A percentile compares a stretch with the other conserved stretches of the same genome.
phyloP scores from a whole-genome alignment of 78 protist species.

The Dictyostelium capitatum region DNA sequence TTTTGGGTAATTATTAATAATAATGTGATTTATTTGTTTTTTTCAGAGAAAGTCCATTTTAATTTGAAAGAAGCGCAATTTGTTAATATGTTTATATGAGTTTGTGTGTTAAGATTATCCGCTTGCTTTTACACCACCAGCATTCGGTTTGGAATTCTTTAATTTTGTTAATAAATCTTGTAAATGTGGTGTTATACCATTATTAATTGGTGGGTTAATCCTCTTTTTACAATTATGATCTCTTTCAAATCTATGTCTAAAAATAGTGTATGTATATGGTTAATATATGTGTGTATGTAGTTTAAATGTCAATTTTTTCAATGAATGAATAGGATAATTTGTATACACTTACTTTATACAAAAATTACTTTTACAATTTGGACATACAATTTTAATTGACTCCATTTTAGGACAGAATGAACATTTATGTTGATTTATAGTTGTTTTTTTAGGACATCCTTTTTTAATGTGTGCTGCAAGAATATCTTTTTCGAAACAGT shows the following conservation, averaged over 20 bases:
- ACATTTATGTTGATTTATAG: slow-evolving; percentile 15
- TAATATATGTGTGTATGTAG: no score
- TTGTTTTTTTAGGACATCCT: slow-evolving; percentile 19
- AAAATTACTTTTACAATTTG: slow-evolving; percentile 24
- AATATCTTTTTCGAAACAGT: not conserved
- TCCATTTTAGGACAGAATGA: slow-evolving; percentile 1
- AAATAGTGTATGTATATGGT: not conserved
- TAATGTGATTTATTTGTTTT: no score
- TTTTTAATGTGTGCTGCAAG: not conserved
- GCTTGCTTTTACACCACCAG: no score
- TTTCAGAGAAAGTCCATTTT: no score
- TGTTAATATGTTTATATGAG: no score
- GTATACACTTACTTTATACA: slow-evolving; percentile 18
- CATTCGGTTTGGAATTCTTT: slow-evolving; percentile 7
- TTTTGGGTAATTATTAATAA: no score
- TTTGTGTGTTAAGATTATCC: no score
- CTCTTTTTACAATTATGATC: slow-evolving; percentile 23
- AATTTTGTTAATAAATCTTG: not conserved
- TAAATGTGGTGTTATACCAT: slow-evolving; percentile 3
- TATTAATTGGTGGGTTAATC: not conserved
- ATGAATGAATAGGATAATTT: not conserved
- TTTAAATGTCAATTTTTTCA: no score
- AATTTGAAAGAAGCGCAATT: no score
- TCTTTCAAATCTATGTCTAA: slow-evolving; percentile 36
- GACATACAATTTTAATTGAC: slow-evolving; percentile 12